Base-by-base conservation (phyloP, 2,329 filamentous ascomycete genomes). In the Pyrenophora teres region DNA sequence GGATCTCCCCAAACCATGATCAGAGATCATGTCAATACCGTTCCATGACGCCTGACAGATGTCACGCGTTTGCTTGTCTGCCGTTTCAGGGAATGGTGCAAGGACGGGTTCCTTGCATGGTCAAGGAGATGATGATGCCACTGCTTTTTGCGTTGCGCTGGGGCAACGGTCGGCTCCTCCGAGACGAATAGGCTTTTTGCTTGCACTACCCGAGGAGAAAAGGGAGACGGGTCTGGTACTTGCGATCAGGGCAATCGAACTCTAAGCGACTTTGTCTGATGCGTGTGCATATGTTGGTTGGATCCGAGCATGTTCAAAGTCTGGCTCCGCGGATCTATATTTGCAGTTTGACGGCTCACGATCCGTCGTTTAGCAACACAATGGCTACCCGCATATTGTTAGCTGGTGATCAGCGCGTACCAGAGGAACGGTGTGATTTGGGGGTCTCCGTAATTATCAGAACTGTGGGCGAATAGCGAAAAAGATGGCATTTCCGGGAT, bases 31-130 rank as follows among this genome's bases (percentile, higher is more conserved):
- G 30, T 48, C 41, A 50, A 55, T 50, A 46, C 46, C 19, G 27
- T 12, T 30, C 27, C 27, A 50, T 52, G 52, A 50, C 49, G 52
- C 46, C 25, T 44, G 16, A 45, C 27, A 38, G 25, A 37, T 48
- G 40, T 32, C 49, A 35, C 21, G 43, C 49, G 36, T 7, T 40
- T 21, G 18, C 21, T 6, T 45, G 47, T 21, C 47, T 46, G 33
- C 46, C 35, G 25, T 45, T 49, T 31, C 12, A 47, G 40, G 40
- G n/a, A 35, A 25, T 13, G 4, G 30, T 39, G 27, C 42, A 30
- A 40, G 21, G 18, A 36, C 41, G 40, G 46, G 46, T 54, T 40
- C 52, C 49, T 49, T 56, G 49, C 56, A 52, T 53, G 40, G 33
- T 40, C 19, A 40, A 35, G 33, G 43, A 30, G 32, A 36, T 39